Evolutionary conservation across 495 filamentous ascomycete genomes (phyloP).

Genomic region (Penicillium pulvis): DNA sequence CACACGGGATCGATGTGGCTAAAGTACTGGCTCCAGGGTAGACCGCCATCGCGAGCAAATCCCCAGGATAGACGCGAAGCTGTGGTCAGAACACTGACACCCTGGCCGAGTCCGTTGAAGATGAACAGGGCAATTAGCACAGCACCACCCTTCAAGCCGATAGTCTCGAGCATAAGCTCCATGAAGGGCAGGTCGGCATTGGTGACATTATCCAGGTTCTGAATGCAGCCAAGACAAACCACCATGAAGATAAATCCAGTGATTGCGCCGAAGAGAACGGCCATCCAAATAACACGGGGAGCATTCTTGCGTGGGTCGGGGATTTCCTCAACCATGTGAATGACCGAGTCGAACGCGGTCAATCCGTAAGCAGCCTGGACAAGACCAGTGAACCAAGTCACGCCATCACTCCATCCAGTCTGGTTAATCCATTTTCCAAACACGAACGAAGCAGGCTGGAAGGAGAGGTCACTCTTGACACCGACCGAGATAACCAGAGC

Average conservation of each 20-base stretch:
- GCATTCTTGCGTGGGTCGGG: constrained; percentile 45
- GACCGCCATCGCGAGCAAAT: constrained; percentile 60
- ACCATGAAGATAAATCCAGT: constrained; percentile 75
- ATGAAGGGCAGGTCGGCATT: constrained; percentile 49
- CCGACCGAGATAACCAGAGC: constrained; percentile 48
- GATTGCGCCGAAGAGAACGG: constrained; percentile 50
- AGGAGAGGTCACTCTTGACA: constrained; percentile 35
- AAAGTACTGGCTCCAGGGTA: constrained; percentile 48
- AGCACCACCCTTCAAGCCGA: constrained; percentile 41
- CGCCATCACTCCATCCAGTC: constrained; percentile 64
- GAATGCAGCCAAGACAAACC: constrained; percentile 72
- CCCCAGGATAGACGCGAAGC: constrained; percentile 56
- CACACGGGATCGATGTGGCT: constrained; percentile 43
- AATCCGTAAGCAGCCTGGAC: constrained; percentile 63
- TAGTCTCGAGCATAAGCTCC: constrained; percentile 44
- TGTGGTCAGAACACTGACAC: constrained; percentile 49
- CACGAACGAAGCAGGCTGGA: constrained; percentile 51
- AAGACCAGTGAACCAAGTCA: constrained; percentile 64
- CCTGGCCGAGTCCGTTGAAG: constrained; percentile 50
- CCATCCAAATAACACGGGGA: constrained; percentile 44
- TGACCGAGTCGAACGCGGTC: constrained; percentile 64
- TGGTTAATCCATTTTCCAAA: constrained; percentile 61
- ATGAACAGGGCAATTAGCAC: constrained; percentile 48
- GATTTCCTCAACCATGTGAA: constrained; percentile 61
- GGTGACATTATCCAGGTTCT: constrained; percentile 60